Evolutionary conservation across 2,329 filamentous ascomycete species (phyloP), one percentile per base, ranked within the genome.

Genomic region (Botrytis porri): DNA sequence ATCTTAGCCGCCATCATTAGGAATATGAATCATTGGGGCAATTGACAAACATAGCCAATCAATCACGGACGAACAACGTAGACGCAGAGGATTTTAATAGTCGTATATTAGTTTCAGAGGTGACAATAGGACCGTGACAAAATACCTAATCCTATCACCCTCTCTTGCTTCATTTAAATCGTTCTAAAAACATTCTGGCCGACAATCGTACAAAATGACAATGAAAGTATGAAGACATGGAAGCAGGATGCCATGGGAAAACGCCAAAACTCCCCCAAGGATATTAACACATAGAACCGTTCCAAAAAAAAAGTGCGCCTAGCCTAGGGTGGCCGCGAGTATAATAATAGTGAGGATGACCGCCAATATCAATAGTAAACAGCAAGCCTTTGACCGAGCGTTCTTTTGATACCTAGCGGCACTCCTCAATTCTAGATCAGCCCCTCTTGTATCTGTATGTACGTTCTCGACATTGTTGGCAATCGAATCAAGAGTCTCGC

Each of bases 401-500:
- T 94, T 95, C 87, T 95, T 97, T 86, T 99, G 97, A 83, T 98
- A 97, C 79, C 94, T 87, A 76, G 92, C 94, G 29, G 96, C 96
- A 78, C 92, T 92, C 75, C 93, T 88, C 78, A 97, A 86, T 83
- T 99, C 95, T 73, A 90, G 83, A 81, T 98, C 94, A 60, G 95
- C 97, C 57, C 94, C 94, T 71, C 90, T 87, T 20, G 94, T 97
- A 80, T 97, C 92, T 74, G 92, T 89, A 75, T 92, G 88, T 63
- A 95, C 93, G 75, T 90, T 91, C 82, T 96, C 90, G 10, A 98
- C 93, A 78, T 98, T 98, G 78, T 93, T 91, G 75, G 90, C 90
- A 79, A 99, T 97, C 29, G 93, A 93, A 80, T 95, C 92, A 43
- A 99, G 86, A 82, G 93, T 89, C 78, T 94, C 93, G 69, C 96